Base-by-base conservation (phyloP, 805 yeast genomes). In the Henningerozyma blattae region DNA sequence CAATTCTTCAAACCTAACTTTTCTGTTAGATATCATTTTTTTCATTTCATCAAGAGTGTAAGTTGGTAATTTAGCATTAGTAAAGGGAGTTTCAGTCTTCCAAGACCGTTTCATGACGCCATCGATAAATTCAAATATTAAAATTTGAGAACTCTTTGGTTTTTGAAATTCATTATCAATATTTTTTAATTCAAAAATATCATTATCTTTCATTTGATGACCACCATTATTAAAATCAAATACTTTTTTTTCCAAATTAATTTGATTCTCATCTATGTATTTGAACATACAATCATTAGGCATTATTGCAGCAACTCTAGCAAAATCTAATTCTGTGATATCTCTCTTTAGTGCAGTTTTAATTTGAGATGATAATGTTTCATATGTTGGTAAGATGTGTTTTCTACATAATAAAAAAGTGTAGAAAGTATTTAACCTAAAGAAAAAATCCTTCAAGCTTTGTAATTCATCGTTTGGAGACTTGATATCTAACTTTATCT, bases 71-170 rank as follows among this genome's bases (percentile, higher is more conserved):
- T 59, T 65, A 38, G 76, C 61, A 31, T 67, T 69, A 5, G 67
- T 58, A 33, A 31, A 24, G 18, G 16, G 8, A 13, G 19, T 25
- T 8, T 51, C 62, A 42, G 48, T 61, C 28, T 60, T 68, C 62
- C 64, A 71, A 43, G 60, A 72, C 45, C 62, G 69, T 46, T 61
- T 43, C 46, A 68, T 49, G 37, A 67, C 63, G 12, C 80, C 82
- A 52, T 87, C 94, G 14, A 72, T 64, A 52, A 87, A 83, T 42
- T 80, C 87, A 48, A 87, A 80, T 1, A 83, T 63, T 18, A 87
- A 60, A 7, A 82, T 47, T 42, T 77, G 86, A 15, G 66, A 62
- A 0, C 63, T 52, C 4, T 46, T 50, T 12, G 52, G 52, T 10
- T 59, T 59, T 1, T 45, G 47, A 5, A 45, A 48, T 13, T 53